These are phyloP conservation scores for Pleurotus salmoneostramineus DNA, from an alignment of 768 basidiomycete genomes.

Conservation along the genomic window DNA sequence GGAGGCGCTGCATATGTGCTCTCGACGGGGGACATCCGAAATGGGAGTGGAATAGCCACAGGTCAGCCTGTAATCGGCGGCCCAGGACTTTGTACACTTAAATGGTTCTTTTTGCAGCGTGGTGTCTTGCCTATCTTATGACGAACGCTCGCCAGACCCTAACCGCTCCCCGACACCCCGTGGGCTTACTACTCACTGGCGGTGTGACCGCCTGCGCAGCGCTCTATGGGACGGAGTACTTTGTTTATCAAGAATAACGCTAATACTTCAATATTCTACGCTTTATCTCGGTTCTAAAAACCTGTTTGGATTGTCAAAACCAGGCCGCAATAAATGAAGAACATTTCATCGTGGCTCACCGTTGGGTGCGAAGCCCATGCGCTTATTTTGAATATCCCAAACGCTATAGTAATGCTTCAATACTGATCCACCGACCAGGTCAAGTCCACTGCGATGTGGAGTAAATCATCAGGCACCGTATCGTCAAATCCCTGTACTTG, in stretches of 20 bases:
- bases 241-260: slow-evolving; percentile 10
- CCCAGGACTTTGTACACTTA: too few relatives aligned
- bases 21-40: slow-evolving; percentile 8
- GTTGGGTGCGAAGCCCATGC: slow-evolving; percentile 47
- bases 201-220: slow-evolving; percentile 8
- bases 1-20: slow-evolving; percentile 10
- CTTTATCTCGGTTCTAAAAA: background rate
- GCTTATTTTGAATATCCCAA: slow-evolving; percentile 47
- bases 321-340: background rate
- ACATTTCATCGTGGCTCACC: background rate
- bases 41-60: slow-evolving; percentile 12
- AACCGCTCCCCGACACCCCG: slow-evolving; percentile 8
- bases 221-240: slow-evolving; percentile 13
- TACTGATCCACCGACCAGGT: slow-evolving; percentile 50
- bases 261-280: background rate
- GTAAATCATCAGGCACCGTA: background rate
- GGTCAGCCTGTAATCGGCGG: background rate
- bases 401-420: slow-evolving; percentile 60
- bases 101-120: background rate
- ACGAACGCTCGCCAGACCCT: slow-evolving; percentile 8
- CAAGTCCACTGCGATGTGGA: slow-evolving; percentile 22
- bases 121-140: slow-evolving; percentile 11
- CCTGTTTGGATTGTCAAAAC: background rate
- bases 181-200: slow-evolving; percentile 8
- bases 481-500: background rate